phyloP scores from a whole-genome alignment of 345 rosid genomes.

The Heritiera fomes region DNA sequence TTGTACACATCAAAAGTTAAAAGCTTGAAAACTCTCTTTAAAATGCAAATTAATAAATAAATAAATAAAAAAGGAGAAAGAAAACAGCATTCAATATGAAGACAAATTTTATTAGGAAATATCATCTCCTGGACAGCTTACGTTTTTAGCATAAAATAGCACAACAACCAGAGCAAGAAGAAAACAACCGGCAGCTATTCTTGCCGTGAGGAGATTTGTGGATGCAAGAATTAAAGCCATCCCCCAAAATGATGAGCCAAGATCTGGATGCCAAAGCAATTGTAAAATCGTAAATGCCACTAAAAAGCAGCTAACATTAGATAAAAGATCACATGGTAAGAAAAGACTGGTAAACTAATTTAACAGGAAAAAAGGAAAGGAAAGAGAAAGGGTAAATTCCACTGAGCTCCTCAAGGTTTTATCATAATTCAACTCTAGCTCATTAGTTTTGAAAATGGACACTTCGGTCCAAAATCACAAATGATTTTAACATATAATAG shows the following conservation, averaged over 20 bases:
- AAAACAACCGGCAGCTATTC: constrained; percentile 91
- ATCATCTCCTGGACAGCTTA: constrained; percentile 37
- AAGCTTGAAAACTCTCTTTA: constrained; percentile 14
- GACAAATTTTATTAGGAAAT: constrained; percentile 6
- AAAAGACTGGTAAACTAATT: not conserved
- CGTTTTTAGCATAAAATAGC: constrained; percentile 88
- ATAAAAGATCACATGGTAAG: constrained; percentile 1
- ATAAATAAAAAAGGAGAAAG: not conserved
- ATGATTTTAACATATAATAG: too few species aligned
- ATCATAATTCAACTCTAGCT: too few species aligned
- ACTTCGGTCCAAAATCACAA: too few species aligned
- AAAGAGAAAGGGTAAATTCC: not conserved
- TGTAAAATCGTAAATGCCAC: constrained; percentile 7
- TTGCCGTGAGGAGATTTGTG: constrained; percentile 77
- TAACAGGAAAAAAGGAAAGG: not conserved
- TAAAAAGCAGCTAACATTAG: not conserved
- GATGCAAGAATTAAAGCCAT: constrained; percentile 96
- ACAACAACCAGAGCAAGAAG: constrained; percentile 74
- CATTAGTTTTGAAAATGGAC: too few species aligned
- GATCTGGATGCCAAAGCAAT: constrained; percentile 52
- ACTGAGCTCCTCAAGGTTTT: too few species aligned
- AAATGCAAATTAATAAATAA: constrained; percentile 1
- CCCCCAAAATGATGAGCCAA: constrained; percentile 99
- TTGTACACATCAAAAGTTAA: constrained; percentile 14
- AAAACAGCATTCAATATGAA: constrained; percentile 8